Evolutionary conservation across 306 rosid genomes (phyloP), one percentile per base, ranked within the genome.

Genomic region (Trifolium repens): DNA sequence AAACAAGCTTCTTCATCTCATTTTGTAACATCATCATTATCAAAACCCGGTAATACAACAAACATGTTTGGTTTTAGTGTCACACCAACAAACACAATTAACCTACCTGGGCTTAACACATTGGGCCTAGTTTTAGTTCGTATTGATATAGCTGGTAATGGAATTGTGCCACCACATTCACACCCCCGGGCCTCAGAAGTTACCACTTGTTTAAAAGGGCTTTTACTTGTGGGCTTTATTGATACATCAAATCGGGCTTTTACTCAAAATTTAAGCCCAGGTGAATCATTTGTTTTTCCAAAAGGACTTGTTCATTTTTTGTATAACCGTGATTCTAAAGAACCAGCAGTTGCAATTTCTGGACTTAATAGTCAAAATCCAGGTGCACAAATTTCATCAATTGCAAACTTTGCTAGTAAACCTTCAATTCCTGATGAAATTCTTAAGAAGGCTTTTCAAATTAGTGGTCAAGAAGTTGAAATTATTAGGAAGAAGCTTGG

Each of bases 131-230:
- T 86, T 0, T 9, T 90, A 87, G 88, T 75, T 80, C 87, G 92
- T 5, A 43, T 86, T 0, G 98, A 90, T 61, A 52, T 89, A 2
- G 87, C 58, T 0, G 79, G 40, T 0, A 52, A 70, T 7, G 91
- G 91, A 22, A 2, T 85, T 0, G 81, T 87, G 4, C 88, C 93
- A 0, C 90, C 88, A 2, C 98, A 87, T 78, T 60, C 76, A 0
- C 96, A 93, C 67, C 94, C 94, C 12, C 85, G 96, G 72, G 98
- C 94, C 80, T 83, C 90, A 0, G 94, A 90, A 61, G 8, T 91
- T 61, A 85, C 87, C 79, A 55, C 84, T 77, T 67, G 98, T 84
- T 79, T 84, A 80, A 5, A 70, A 9, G 98, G 92, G 5, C 19
- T 2, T 26, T 78, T 88, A 3, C 81, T 83, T 7, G 86, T 4